Evolutionary conservation across 192 early-diverging fungal species (phyloP).

Genomic region (Coemansia sp.): DNA sequence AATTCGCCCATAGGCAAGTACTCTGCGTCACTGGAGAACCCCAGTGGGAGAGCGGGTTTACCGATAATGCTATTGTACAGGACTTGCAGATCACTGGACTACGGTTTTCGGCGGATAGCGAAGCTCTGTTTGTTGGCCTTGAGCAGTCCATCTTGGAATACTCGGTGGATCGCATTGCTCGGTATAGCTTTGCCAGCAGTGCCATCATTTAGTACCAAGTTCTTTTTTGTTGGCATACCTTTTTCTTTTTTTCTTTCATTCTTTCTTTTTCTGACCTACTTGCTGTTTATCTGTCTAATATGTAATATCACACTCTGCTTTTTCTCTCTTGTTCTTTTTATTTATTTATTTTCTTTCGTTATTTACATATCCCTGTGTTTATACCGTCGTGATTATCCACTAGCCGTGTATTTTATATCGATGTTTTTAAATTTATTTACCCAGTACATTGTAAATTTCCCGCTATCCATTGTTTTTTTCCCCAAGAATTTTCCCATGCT

Average conservation of each 20-base stretch:
- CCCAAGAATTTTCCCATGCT: too few relatives aligned
- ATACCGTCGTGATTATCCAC: too few relatives aligned
- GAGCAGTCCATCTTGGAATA: slow-evolving; percentile 82
- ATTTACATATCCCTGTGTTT: too few relatives aligned
- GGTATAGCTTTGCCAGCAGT: slow-evolving; percentile 78
- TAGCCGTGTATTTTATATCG: too few relatives aligned
- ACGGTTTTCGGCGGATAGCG: slow-evolving; percentile 77
- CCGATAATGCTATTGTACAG: slow-evolving; percentile 5
- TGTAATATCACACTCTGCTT: too few relatives aligned
- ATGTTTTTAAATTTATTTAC: too few relatives aligned
- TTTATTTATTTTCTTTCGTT: too few relatives aligned
- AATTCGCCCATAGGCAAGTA: slow-evolving; percentile 76
- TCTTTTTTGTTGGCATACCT: background rate
- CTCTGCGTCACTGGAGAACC: slow-evolving; percentile 62
- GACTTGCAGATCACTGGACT: slow-evolving; percentile 87
- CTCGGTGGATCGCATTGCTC: slow-evolving; percentile 69
- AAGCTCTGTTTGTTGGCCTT: slow-evolving; percentile 83
- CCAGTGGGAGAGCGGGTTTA: slow-evolving; percentile 16
- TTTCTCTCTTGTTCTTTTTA: too few relatives aligned
- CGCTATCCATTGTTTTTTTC: too few relatives aligned
- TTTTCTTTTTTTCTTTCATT: background rate
- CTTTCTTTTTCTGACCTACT: background rate
- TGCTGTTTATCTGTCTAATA: background rate
- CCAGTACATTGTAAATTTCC: too few relatives aligned
- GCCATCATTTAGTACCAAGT: slow-evolving; percentile 59